These are phyloP conservation scores for Hanseniaspora vineae DNA, from an alignment of 805 yeast species.

Conservation along the genomic window DNA sequence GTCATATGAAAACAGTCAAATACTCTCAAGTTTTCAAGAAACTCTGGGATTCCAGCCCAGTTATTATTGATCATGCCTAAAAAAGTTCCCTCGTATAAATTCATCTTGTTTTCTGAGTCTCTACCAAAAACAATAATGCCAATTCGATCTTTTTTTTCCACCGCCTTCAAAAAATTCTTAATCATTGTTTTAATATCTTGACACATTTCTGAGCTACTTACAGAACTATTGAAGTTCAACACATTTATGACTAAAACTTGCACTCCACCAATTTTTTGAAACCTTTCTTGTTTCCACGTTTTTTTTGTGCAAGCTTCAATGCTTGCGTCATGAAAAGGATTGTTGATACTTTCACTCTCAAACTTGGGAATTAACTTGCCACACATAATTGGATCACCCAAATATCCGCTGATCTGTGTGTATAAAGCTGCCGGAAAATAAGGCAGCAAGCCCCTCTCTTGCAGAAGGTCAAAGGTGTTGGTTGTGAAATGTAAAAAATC, in stretches of 20 bases:
- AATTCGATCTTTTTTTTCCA: conserved; percentile 29
- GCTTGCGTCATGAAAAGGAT: neutral
- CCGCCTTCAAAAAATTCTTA: conserved; percentile 14
- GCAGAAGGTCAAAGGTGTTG: neutral
- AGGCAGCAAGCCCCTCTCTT: neutral
- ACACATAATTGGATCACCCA: conserved; percentile 5
- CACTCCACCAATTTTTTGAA: neutral
- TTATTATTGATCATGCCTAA: conserved; percentile 31
- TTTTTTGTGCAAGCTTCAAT: neutral
- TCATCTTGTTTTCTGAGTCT: conserved; percentile 13
- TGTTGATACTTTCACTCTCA: neutral
- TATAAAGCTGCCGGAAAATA: neutral
- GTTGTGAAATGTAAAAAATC: neutral
- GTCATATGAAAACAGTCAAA: conserved; percentile 1
- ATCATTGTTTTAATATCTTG: conserved; percentile 15
- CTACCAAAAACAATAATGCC: conserved; percentile 38
- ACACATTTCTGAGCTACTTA: conserved; percentile 14
- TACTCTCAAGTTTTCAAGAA: conserved; percentile 8
- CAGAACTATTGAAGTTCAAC: neutral
- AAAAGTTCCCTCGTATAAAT: conserved; percentile 28
- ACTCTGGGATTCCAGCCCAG: conserved; percentile 39
- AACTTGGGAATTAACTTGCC: neutral
- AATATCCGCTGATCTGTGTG: neutral
- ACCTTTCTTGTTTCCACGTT: too few relatives aligned
- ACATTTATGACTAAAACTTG: conserved; percentile 1